phyloP scores from a whole-genome alignment of 176 grass and related monocot genomes.

The Eragrostis curvula region DNA sequence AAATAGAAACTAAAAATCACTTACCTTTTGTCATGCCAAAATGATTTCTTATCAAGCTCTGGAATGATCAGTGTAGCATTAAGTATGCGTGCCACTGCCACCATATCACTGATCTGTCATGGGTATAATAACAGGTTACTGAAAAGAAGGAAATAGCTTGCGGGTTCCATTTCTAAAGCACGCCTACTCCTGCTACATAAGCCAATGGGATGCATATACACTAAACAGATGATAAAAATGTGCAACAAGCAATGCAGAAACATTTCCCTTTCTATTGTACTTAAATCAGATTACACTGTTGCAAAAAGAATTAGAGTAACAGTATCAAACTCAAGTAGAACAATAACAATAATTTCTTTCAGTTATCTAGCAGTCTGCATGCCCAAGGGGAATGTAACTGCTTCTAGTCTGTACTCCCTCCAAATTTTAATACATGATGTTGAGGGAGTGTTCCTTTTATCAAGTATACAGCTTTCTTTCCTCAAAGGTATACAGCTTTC shows the following conservation, averaged over 20 bases:
- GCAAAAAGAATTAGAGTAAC: not conserved
- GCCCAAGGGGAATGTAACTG: constrained; percentile 8
- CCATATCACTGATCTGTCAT: constrained; percentile 92
- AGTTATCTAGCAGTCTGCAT: constrained; percentile 29
- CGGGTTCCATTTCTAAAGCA: constrained; percentile 10
- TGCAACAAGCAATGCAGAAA: constrained; percentile 13
- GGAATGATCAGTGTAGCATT: constrained; percentile 93
- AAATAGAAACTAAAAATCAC: constrained; percentile 4
- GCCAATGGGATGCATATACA: not conserved
- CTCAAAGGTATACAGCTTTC: not conserved
- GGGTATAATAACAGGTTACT: constrained; percentile 28
- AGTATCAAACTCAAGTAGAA: not conserved
- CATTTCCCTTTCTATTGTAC: constrained; percentile 4
- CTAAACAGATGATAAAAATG: constrained; percentile 38
- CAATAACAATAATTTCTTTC: not conserved
- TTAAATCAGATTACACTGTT: constrained; percentile 10
- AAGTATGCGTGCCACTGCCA: constrained; percentile 78
- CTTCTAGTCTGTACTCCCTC: too few relatives aligned
- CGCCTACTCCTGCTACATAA: constrained; percentile 14
- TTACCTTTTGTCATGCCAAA: constrained; percentile 93
- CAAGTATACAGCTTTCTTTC: constrained; percentile 10
- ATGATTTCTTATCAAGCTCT: constrained; percentile 96
- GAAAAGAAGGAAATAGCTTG: constrained; percentile 1
- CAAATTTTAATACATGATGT: not conserved
- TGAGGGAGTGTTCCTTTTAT: constrained; percentile 1